Evolutionary conservation across 164 flowering plant genomes (phyloP).

Genomic region (Umbellularia californica): DNA sequence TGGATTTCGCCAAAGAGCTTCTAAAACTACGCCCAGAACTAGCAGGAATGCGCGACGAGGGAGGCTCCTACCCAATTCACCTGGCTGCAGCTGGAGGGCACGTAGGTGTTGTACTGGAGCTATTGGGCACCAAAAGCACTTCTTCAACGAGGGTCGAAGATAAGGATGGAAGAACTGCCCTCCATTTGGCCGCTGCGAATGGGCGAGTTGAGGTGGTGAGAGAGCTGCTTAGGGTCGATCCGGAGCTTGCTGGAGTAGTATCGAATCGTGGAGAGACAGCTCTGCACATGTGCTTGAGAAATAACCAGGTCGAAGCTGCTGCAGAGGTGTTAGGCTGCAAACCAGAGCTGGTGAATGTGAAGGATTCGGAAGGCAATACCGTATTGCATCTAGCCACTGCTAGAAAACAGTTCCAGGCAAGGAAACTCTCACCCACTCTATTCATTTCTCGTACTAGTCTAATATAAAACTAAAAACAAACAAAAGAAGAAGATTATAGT

Average conservation of each 20-base stretch:
- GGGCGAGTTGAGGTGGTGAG: neutral
- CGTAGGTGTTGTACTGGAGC: neutral
- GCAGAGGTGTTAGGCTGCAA: neutral
- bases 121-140: neutral
- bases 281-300: neutral
- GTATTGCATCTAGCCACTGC: constrained; percentile 1
- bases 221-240: neutral
- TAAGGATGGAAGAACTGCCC: constrained; percentile 1
- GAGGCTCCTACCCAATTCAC: neutral
- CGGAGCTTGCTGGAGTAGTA: neutral
- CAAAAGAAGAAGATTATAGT: too few species aligned
- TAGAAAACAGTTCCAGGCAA: neutral
- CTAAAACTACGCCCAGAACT: neutral
- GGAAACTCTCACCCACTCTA: neutral
- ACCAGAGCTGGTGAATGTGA: neutral
- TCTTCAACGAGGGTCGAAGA: neutral
- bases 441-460: too few species aligned
- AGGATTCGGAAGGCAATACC: neutral
- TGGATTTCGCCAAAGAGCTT: neutral
- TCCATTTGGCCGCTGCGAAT: neutral
- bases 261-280: neutral
- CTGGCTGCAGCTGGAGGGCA: constrained; percentile 1
- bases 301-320: neutral
- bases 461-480: too few species aligned
- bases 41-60: neutral